phyloP scores from a whole-genome alignment of 768 basidiomycete species.

The Pleurotus citrinopileatus region DNA sequence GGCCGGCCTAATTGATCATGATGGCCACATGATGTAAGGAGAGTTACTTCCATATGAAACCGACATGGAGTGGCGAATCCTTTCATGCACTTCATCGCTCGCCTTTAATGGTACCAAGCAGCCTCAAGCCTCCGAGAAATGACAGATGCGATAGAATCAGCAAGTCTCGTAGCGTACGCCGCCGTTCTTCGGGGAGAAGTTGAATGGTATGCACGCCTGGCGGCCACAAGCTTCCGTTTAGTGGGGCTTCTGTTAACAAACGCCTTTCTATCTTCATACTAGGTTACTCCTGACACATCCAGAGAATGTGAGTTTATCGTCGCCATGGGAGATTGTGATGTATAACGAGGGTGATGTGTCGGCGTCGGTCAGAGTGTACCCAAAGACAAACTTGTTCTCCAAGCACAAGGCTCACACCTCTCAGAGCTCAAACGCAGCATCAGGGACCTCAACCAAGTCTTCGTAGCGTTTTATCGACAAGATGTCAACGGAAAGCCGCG shows the following conservation, averaged over 20 bases:
- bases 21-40: slow-evolving; percentile 8
- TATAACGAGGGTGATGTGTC: slow-evolving; percentile 9
- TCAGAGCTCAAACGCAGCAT: slow-evolving; percentile 44
- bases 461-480: slow-evolving; percentile 46
- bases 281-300: slow-evolving; percentile 1
- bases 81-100: not conserved
- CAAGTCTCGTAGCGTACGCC: slow-evolving; percentile 14
- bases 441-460: slow-evolving; percentile 33
- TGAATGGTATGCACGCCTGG: slow-evolving; percentile 18
- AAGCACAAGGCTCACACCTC: slow-evolving; percentile 37
- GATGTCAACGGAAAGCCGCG: slow-evolving; percentile 32
- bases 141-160: not conserved
- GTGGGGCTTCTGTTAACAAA: slow-evolving; percentile 3
- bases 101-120: not conserved
- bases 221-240: slow-evolving; percentile 6
- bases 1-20: not conserved
- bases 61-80: not conserved
- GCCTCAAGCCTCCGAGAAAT: not conserved
- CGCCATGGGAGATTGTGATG: not conserved
- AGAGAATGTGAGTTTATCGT: not conserved
- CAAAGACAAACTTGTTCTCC: slow-evolving; percentile 37
- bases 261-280: not conserved
- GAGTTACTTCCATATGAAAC: not conserved
- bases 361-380: slow-evolving; percentile 22
- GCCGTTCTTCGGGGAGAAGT: slow-evolving; percentile 16